phyloP scores from a whole-genome alignment of 2,329 filamentous ascomycete genomes.

The Alternaria gaisen region DNA sequence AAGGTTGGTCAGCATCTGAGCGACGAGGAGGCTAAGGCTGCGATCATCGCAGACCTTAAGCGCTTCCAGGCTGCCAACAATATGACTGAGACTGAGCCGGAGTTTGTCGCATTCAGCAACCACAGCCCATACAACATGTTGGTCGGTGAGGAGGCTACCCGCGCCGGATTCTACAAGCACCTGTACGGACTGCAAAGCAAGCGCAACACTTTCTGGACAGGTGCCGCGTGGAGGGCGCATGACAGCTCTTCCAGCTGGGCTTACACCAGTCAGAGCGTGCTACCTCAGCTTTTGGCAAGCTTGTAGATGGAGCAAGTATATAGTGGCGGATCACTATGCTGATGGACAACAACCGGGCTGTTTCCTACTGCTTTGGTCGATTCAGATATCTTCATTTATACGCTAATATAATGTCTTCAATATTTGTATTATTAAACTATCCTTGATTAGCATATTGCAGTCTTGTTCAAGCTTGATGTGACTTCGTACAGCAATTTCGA shows the following conservation, averaged over 20 bases:
- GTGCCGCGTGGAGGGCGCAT: constrained; percentile 30
- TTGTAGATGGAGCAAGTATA: neutral
- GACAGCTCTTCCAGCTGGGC: constrained; percentile 28
- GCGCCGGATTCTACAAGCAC: constrained; percentile 30
- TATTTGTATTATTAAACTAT: neutral
- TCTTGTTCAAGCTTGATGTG: neutral
- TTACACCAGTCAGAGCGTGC: constrained; percentile 47
- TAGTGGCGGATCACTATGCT: neutral
- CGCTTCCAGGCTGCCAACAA: constrained; percentile 17
- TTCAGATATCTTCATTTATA: neutral
- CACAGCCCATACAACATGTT: constrained; percentile 39
- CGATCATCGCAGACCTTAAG: constrained; percentile 27
- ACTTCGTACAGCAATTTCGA: neutral
- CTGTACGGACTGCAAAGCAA: constrained; percentile 34
- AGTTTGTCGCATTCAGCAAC: constrained; percentile 34
- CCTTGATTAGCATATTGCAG: neutral
- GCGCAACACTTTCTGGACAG: constrained; percentile 33
- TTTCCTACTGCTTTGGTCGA: neutral
- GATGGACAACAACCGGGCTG: neutral
- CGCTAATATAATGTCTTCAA: neutral
- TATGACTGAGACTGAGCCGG: constrained; percentile 11
- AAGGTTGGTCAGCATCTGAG: constrained; percentile 17
- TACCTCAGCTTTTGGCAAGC: constrained; percentile 40
- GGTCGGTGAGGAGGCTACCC: constrained; percentile 21
- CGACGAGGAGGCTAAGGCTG: constrained; percentile 25